Evolutionary conservation across 148 eudicot genomes (phyloP).

Genomic region (Heliamphora exappendiculata): DNA sequence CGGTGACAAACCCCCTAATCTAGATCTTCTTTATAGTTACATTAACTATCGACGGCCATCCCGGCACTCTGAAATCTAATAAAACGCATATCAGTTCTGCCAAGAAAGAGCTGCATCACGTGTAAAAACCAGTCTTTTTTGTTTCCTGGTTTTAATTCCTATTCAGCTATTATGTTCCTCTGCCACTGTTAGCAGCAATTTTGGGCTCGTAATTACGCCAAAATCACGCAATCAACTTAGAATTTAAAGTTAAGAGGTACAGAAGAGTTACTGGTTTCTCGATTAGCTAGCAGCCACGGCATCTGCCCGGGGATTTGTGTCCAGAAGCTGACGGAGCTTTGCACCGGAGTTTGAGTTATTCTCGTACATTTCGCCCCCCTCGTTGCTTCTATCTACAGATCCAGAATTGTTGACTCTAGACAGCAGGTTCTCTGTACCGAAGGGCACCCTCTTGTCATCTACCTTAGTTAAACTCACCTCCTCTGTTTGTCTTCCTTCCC

Average conservation of each 20-base stretch:
- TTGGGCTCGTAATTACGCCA: constrained; percentile 61
- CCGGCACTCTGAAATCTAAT: constrained; percentile 38
- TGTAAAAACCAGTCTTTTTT: constrained; percentile 17
- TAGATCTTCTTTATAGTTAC: constrained; percentile 14
- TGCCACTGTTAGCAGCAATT: constrained; percentile 49
- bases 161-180: constrained; percentile 13
- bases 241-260: constrained; percentile 7
- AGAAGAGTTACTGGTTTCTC: background rate
- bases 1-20: background rate
- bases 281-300: constrained; percentile 82
- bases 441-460: constrained; percentile 25
- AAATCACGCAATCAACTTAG: constrained; percentile 33
- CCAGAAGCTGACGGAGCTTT: constrained; percentile 78
- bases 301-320: constrained; percentile 54
- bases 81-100: constrained; percentile 56
- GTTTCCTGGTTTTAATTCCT: constrained; percentile 10
- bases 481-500: constrained; percentile 27
- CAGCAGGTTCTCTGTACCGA: constrained; percentile 73
- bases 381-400: constrained; percentile 29
- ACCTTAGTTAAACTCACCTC: constrained; percentile 17
- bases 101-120: constrained; percentile 24
- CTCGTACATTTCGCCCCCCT: constrained; percentile 22
- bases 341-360: constrained; percentile 49
- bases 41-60: constrained; percentile 2
- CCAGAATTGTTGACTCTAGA: constrained; percentile 67